Conservation (phyloP, 2,329 filamentous ascomycete species). For the Trichoderma sp. region DNA sequence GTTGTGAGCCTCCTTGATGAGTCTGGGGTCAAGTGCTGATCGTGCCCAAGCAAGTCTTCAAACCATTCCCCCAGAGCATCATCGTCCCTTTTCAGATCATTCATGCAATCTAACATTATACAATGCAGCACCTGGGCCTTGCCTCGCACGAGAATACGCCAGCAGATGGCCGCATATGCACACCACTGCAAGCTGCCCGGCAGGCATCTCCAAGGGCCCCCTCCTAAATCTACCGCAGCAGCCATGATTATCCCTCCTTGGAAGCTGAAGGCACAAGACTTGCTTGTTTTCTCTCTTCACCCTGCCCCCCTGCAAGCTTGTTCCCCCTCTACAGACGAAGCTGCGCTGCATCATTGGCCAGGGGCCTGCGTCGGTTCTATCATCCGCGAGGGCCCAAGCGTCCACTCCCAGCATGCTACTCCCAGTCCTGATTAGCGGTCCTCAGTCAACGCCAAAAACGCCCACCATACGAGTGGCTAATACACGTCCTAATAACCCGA, state of each 20-base stretch:
- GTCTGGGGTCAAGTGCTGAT: neutral
- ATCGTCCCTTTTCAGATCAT: neutral
- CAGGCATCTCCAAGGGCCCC: neutral
- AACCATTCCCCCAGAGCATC: neutral
- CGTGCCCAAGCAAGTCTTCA: neutral
- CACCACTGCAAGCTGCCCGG: neutral
- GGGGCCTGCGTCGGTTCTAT: conserved; percentile 9
- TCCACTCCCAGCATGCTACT: neutral
- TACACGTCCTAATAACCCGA: neutral
- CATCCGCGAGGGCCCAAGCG: conserved; percentile 19
- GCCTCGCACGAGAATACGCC: neutral
- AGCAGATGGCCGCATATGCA: neutral
- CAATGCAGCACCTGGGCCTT: neutral
- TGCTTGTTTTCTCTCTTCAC: conserved; percentile 5
- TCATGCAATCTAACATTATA: neutral
- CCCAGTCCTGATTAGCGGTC: conserved; percentile 11
- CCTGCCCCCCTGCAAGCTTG: neutral
- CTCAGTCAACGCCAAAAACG: neutral
- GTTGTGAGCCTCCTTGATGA: neutral
- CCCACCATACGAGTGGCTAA: conserved; percentile 6
- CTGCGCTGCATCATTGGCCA: neutral
- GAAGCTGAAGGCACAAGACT: conserved; percentile 1
- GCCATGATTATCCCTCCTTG: conserved; percentile 1
- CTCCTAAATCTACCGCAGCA: neutral
- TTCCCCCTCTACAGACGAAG: neutral